Percentiles rank a stretch among this genome's conserved stretches.
Evolutionary conservation across 148 eudicot genomes (phyloP).

Genomic region (Talinum fruticosum): DNA sequence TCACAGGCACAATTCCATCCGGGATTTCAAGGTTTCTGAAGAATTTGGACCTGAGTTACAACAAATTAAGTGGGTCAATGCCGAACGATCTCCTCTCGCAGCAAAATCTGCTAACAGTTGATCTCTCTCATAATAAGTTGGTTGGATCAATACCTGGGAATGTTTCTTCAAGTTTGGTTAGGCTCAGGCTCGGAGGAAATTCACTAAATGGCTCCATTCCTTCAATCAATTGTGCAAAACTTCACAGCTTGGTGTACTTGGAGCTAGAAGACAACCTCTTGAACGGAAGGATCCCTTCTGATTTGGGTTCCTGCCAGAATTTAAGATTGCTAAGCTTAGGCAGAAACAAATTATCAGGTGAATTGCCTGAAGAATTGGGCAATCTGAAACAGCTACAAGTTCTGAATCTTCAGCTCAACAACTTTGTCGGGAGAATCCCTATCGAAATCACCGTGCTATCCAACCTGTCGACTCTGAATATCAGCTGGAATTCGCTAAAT

Average conservation of each 20-base stretch:
- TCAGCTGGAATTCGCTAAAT: conserved; percentile 52
- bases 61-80: conserved; percentile 46
- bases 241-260: conserved; percentile 50
- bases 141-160: conserved; percentile 49
- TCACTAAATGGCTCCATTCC: conserved; percentile 45
- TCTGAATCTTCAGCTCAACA: conserved; percentile 63
- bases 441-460: conserved; percentile 35
- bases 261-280: conserved; percentile 58
- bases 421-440: conserved; percentile 56
- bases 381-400: conserved; percentile 47
- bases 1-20: conserved; percentile 56
- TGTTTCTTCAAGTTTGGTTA: conserved; percentile 42
- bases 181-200: conserved; percentile 68
- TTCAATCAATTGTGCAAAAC: conserved; percentile 28
- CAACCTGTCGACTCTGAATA: conserved; percentile 45
- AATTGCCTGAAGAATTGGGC: conserved; percentile 46
- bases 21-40: conserved; percentile 42
- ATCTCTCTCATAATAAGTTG: conserved; percentile 51
- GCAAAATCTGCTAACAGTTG: conserved; percentile 45
- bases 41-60: conserved; percentile 70
- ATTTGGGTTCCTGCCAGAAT: conserved; percentile 41
- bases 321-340: conserved; percentile 63
- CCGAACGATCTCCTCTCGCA: conserved; percentile 52
- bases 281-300: conserved; percentile 52
- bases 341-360: conserved; percentile 45